These are phyloP conservation scores for Eucalyptus sp. DNA, from an alignment of 345 rosid genomes.

Conservation along the genomic window DNA sequence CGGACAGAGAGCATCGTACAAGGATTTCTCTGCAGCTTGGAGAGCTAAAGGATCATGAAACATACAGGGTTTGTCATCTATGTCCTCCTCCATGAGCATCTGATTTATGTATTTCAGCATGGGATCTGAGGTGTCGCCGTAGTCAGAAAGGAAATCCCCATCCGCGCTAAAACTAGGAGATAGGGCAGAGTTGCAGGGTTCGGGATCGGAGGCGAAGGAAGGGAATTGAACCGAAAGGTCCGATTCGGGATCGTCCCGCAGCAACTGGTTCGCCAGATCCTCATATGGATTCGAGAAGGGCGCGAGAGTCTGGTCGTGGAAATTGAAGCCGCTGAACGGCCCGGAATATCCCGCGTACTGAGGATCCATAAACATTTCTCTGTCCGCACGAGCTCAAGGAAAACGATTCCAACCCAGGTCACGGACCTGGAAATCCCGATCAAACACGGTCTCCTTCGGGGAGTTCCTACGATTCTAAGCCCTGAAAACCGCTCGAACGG, in stretches of 20 bases:
- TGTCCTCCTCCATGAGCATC: conserved; percentile 59
- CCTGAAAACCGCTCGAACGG: background rate
- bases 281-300: background rate
- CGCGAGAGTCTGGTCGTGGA: background rate
- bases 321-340: background rate
- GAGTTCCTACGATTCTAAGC: background rate
- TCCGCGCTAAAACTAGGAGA: conserved; percentile 9
- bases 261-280: conserved; percentile 15
- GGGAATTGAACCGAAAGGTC: conserved; percentile 9
- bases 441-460: background rate
- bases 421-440: background rate
- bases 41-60: conserved; percentile 38
- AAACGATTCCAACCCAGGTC: background rate
- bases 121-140: conserved; percentile 28
- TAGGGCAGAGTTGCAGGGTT: conserved; percentile 6
- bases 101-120: conserved; percentile 42
- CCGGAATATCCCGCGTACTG: background rate
- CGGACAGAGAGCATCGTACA: conserved; percentile 32
- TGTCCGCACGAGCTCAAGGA: background rate
- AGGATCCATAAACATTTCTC: background rate
- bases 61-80: conserved; percentile 40
- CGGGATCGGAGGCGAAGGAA: conserved; percentile 1
- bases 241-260: conserved; percentile 16
- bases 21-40: conserved; percentile 50
- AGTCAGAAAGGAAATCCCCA: conserved; percentile 27